Percentiles rank a stretch among this genome's conserved stretches.
Conservation (phyloP, 2,329 filamentous ascomycete genomes). For the Seiridium cupressi region DNA sequence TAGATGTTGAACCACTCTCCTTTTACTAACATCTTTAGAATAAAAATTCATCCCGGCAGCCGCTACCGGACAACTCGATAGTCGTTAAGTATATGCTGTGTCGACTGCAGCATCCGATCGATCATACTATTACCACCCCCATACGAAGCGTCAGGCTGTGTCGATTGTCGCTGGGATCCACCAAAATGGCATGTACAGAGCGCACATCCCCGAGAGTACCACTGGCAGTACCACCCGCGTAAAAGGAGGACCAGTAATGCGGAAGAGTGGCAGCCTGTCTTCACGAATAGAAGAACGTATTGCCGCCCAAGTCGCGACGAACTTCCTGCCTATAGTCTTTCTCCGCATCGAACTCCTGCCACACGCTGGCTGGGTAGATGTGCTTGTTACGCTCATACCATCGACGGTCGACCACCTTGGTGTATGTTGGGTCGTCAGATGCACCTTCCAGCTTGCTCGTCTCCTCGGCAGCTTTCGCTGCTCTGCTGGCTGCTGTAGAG, state of each 20-base stretch:
- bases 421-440: slow-evolving; percentile 73
- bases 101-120: no score
- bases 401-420: slow-evolving; percentile 91
- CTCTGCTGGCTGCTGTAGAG: slow-evolving; percentile 32
- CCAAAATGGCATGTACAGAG: no score
- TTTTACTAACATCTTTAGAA: no score
- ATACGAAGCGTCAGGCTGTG: no score
- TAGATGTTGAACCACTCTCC: no score
- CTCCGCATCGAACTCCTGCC: slow-evolving; percentile 91
- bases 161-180: no score
- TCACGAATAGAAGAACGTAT: slow-evolving; percentile 83
- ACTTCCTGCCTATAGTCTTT: slow-evolving; percentile 79
- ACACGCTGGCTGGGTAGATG: slow-evolving; percentile 93
- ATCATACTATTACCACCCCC: no score
- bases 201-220: no score
- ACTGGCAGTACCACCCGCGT: no score
- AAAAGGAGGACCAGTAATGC: neutral
- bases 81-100: no score
- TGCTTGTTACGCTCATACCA: slow-evolving; percentile 99
- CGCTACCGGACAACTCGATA: no score
- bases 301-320: slow-evolving; percentile 81
- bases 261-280: slow-evolving; percentile 13
- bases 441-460: slow-evolving; percentile 69
- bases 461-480: slow-evolving; percentile 37
- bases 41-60: no score